phyloP scores from a whole-genome alignment of 1,139 yeast species.

The Nakaseomyces bracarensis region DNA sequence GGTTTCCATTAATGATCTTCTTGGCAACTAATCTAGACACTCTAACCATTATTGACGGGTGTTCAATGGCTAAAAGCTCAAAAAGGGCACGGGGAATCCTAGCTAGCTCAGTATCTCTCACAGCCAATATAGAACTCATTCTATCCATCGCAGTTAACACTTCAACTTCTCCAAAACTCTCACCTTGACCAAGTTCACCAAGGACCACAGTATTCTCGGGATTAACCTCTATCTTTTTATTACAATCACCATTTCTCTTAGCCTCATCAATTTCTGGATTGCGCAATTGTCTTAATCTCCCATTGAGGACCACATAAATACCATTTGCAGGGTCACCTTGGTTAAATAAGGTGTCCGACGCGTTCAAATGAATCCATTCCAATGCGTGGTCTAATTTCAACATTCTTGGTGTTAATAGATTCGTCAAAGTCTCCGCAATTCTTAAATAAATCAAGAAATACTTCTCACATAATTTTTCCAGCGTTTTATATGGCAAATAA shows the following conservation, averaged over 20 bases:
- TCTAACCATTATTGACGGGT: conserved; percentile 85
- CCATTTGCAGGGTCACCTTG: conserved; percentile 91
- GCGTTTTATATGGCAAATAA: conserved; percentile 51
- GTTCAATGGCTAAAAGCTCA: conserved; percentile 72
- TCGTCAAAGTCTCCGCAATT: conserved; percentile 65
- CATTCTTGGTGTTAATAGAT: conserved; percentile 56
- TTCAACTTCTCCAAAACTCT: conserved; percentile 90
- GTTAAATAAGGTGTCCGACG: conserved; percentile 70
- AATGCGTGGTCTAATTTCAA: conserved; percentile 79
- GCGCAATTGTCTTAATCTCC: conserved; percentile 65
- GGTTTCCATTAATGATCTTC: conserved; percentile 37
- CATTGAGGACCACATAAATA: conserved; percentile 82
- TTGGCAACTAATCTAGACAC: conserved; percentile 83
- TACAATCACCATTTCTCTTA: neutral
- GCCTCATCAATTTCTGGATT: conserved; percentile 7
- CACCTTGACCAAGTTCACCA: conserved; percentile 90
- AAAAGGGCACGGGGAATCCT: conserved; percentile 84
- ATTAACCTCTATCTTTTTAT: neutral
- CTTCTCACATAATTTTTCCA: conserved; percentile 63
- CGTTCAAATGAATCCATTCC: conserved; percentile 88
- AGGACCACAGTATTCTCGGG: conserved; percentile 31
- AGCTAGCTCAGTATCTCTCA: conserved; percentile 89
- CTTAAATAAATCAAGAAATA: conserved; percentile 70
- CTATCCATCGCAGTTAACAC: conserved; percentile 79
- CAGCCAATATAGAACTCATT: conserved; percentile 69